Evolutionary conservation across 129 eudicot species (phyloP).

Genomic region (Arctium lappa): DNA sequence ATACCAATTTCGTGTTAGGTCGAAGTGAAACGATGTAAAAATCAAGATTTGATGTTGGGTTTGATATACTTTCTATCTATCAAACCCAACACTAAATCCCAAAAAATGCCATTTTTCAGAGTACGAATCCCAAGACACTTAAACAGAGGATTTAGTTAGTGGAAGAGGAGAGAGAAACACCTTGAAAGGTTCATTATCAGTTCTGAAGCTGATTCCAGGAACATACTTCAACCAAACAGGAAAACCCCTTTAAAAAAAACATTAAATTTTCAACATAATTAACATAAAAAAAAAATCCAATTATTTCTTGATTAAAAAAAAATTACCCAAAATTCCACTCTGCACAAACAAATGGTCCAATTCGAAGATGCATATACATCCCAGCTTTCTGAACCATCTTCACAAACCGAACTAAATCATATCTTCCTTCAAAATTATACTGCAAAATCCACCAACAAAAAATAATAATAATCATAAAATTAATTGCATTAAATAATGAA

Average conservation of each 20-base stretch:
- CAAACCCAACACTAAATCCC: neutral
- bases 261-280: neutral
- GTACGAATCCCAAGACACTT: too few species aligned
- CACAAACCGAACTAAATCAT: conserved; percentile 72
- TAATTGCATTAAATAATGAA: too few species aligned
- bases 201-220: conserved; percentile 93
- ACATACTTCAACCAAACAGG: conserved; percentile 98
- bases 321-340: conserved; percentile 97
- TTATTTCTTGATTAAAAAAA: neutral
- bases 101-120: neutral
- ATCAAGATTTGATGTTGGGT: neutral
- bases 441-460: conserved; percentile 29
- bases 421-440: conserved; percentile 88
- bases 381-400: conserved; percentile 80
- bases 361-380: conserved; percentile 75
- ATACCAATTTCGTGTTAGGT: neutral
- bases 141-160: neutral
- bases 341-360: conserved; percentile 96
- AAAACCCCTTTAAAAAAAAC: conserved; percentile 54
- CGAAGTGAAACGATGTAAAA: neutral
- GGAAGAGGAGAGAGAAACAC: conserved; percentile 26
- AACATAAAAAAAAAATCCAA: neutral
- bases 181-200: conserved; percentile 90
- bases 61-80: too few species aligned
- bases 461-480: conserved; percentile 7